Evolutionary conservation across 1,139 yeast genomes (phyloP).

Genomic region (Yamadazyma sp.): DNA sequence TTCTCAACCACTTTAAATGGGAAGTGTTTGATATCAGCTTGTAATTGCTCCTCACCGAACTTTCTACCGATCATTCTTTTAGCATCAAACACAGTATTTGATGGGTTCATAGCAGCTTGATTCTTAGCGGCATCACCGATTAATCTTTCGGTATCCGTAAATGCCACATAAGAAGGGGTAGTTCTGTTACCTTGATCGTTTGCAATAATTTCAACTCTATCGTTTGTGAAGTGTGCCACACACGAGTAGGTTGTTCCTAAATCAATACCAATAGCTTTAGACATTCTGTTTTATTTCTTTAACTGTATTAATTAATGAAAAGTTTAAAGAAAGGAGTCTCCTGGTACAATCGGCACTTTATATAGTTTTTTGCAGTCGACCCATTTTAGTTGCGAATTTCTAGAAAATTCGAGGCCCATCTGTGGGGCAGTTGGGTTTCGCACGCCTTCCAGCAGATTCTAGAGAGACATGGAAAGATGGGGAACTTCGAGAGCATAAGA

Average conservation of each 20-base stretch:
- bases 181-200: constrained; percentile 75
- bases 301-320: not conserved
- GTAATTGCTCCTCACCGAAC: constrained; percentile 57
- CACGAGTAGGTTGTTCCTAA: constrained; percentile 82
- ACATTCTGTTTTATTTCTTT: constrained; percentile 32
- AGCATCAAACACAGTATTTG: constrained; percentile 66
- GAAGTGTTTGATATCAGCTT: constrained; percentile 59
- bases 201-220: constrained; percentile 68
- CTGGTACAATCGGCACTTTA: not conserved
- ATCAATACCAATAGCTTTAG: constrained; percentile 76
- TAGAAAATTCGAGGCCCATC: constrained; percentile 10
- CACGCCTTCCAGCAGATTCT: not conserved
- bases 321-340: not conserved
- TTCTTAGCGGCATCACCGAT: constrained; percentile 74
- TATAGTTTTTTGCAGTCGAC: constrained; percentile 8
- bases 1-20: constrained; percentile 60
- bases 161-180: constrained; percentile 68
- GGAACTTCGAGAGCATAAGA: too few relatives aligned
- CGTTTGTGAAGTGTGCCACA: constrained; percentile 73
- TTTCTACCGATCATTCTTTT: constrained; percentile 70
- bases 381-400: constrained; percentile 13
- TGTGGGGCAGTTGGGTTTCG: constrained; percentile 1
- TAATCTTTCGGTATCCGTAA: constrained; percentile 65
- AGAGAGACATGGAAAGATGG: not conserved
- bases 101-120: constrained; percentile 70